Percentiles rank a stretch among this genome's conserved stretches.
These are phyloP conservation scores for Eragrostis tef DNA, from an alignment of 202 grass and related monocot species.

Conservation along the genomic window DNA sequence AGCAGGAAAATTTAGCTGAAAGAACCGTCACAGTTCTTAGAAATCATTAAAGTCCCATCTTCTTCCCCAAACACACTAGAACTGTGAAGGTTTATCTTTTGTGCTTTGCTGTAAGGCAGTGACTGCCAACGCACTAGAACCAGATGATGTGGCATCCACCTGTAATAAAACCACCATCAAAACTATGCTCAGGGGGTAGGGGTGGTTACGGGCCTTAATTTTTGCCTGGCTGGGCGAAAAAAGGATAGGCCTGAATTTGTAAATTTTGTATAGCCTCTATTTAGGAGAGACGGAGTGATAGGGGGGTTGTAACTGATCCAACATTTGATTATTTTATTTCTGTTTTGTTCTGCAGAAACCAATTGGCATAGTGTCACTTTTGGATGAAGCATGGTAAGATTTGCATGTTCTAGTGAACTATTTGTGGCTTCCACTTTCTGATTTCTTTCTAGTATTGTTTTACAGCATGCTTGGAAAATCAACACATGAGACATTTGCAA, in stretches of 20 bases:
- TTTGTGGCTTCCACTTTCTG: conserved; percentile 35
- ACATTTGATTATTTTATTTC: conserved; percentile 29
- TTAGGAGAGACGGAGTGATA: too few relatives aligned
- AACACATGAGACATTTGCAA: conserved; percentile 74
- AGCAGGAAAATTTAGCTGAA: not conserved
- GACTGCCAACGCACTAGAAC: not conserved
- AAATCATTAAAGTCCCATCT: not conserved
- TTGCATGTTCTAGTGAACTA: conserved; percentile 36
- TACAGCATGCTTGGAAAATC: conserved; percentile 85
- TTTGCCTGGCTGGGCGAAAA: not conserved
- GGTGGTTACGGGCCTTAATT: not conserved
- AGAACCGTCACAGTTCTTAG: not conserved
- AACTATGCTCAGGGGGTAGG: too few relatives aligned
- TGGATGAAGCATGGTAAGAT: conserved; percentile 92
- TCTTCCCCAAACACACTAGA: not conserved
- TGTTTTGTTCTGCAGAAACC: conserved; percentile 75
- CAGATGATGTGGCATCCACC: not conserved
- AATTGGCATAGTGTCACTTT: conserved; percentile 87
- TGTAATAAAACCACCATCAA: not conserved
- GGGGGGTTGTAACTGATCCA: not conserved
- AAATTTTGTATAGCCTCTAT: too few relatives aligned
- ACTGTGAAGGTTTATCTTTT: not conserved
- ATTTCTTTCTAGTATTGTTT: conserved; percentile 63
- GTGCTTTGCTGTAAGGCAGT: not conserved
- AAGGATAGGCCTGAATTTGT: too few relatives aligned